Conservation (phyloP, 2,329 filamentous ascomycete species). For the Colletotrichum sp. region DNA sequence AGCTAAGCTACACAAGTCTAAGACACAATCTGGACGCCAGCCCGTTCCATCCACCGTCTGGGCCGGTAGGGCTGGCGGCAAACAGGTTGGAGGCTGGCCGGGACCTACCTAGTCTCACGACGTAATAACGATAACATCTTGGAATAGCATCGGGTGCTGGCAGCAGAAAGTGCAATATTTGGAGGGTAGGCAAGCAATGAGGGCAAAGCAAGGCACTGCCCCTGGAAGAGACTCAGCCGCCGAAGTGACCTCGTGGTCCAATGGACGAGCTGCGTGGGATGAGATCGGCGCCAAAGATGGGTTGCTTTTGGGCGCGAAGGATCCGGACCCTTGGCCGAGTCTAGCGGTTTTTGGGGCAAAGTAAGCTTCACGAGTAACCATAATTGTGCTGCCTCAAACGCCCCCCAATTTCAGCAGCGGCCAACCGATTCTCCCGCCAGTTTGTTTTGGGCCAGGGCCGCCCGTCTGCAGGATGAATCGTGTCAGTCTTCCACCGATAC, state of each 20-base stretch:
- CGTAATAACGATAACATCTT: neutral
- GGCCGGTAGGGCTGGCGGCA: conserved; percentile 1
- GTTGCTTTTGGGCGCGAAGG: neutral
- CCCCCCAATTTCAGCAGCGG: neutral
- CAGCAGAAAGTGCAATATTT: neutral
- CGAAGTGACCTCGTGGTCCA: neutral
- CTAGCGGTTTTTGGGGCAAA: neutral
- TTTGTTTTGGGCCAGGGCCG: neutral
- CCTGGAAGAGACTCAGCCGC: conserved; percentile 1
- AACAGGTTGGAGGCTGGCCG: neutral
- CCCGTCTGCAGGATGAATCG: neutral
- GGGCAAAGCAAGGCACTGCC: neutral
- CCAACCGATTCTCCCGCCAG: neutral
- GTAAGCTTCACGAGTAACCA: neutral
- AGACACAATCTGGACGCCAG: neutral
- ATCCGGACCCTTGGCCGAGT: neutral
- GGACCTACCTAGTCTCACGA: neutral
- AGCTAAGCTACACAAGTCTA: neutral
- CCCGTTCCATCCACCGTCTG: neutral
- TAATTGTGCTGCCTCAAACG: neutral
- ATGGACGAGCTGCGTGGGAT: neutral
- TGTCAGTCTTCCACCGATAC: neutral
- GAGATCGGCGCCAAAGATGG: neutral
- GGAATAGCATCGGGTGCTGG: neutral
- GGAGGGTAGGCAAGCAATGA: neutral